phyloP scores from a whole-genome alignment of 78 protist genomes.

The Anaeramoeba flamelloides region DNA sequence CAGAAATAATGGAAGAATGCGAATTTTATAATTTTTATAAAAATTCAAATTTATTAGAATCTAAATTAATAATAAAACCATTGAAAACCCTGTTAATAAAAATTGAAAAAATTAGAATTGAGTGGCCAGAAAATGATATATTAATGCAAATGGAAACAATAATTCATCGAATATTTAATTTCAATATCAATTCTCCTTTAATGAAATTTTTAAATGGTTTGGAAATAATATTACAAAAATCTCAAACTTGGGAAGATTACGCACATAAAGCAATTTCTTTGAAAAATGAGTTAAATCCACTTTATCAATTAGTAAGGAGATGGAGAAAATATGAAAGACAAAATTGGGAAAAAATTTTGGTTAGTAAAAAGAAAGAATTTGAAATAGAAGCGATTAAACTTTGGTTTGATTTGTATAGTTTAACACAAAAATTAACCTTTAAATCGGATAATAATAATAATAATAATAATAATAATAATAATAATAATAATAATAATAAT shows the following conservation, averaged over 20 bases:
- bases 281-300: neutral
- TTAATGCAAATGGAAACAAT: neutral
- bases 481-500: neutral
- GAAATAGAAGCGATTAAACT: neutral
- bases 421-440: neutral
- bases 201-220: neutral
- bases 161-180: neutral
- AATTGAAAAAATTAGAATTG: neutral
- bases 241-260: neutral
- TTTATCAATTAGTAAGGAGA: slow-evolving; percentile 20
- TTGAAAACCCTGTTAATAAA: neutral
- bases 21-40: neutral
- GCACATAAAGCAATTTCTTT: neutral
- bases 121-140: neutral
- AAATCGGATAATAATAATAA: neutral
- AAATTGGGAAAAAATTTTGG: slow-evolving; percentile 20
- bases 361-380: neutral
- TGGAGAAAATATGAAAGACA: slow-evolving; percentile 42
- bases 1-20: neutral
- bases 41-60: neutral
- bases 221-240: neutral
- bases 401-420: neutral
- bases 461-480: neutral
- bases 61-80: neutral
- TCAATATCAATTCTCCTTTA: neutral